phyloP scores from a whole-genome alignment of 2,329 filamentous ascomycete species.

The Hymenoscyphus salicellus region DNA sequence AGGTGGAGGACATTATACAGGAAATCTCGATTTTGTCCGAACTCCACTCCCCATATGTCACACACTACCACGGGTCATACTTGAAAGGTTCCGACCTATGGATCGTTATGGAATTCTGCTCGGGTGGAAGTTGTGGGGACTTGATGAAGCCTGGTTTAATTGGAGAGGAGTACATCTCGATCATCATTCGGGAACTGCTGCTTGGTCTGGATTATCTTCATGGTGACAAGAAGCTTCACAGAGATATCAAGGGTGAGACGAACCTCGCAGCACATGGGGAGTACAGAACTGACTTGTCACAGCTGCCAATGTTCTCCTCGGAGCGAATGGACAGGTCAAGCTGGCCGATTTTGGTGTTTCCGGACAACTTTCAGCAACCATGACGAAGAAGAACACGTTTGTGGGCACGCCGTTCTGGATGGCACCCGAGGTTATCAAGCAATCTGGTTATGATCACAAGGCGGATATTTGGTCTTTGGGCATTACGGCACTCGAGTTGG shows the following conservation, averaged over 20 bases:
- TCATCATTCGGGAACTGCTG: conserved; percentile 86
- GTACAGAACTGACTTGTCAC: conserved; percentile 12
- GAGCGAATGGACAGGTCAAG: conserved; percentile 91
- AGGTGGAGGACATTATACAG: conserved; percentile 98
- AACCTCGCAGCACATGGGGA: conserved; percentile 9
- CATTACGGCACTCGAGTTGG: conserved; percentile 89
- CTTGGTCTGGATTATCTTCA: conserved; percentile 91
- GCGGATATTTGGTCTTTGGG: conserved; percentile 97
- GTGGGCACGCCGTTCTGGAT: conserved; percentile 99
- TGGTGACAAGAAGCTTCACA: conserved; percentile 90
- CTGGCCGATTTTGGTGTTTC: conserved; percentile 96
- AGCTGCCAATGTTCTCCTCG: conserved; percentile 91
- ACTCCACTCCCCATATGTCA: conserved; percentile 92
- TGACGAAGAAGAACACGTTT: conserved; percentile 99
- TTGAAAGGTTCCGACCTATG: conserved; percentile 93
- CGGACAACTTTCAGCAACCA: conserved; percentile 91
- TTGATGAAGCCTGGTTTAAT: conserved; percentile 91
- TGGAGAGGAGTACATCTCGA: conserved; percentile 92
- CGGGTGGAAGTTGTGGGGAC: conserved; percentile 92
- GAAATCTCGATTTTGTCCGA: conserved; percentile 97
- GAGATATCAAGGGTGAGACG: conserved; percentile 83
- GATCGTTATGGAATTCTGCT: conserved; percentile 99
- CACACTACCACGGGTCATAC: conserved; percentile 96
- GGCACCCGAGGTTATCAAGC: conserved; percentile 98
- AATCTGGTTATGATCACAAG: conserved; percentile 96